Conservation (phyloP, 176 grass and related monocot genomes). For the Microstegium vimineum region DNA sequence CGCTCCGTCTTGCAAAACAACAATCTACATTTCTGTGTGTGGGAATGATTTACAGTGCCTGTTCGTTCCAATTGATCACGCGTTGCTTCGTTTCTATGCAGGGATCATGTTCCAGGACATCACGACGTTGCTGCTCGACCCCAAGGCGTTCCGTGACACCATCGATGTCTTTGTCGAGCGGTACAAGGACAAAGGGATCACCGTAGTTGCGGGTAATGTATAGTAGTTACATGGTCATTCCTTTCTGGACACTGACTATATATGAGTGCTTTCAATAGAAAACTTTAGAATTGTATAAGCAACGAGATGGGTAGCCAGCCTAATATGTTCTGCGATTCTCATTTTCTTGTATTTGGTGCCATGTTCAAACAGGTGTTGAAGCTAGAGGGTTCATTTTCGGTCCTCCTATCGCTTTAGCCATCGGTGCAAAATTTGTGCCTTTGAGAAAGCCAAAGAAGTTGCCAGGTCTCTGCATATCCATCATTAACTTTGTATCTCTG, state of each 20-base stretch:
- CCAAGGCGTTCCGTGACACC: slow-evolving; percentile 67
- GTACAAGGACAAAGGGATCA: slow-evolving; percentile 74
- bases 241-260: too few relatives aligned
- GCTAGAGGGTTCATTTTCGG: slow-evolving; percentile 99
- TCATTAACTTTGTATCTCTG: background rate
- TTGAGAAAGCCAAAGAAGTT: slow-evolving; percentile 94
- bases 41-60: too few relatives aligned
- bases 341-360: background rate
- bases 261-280: too few relatives aligned
- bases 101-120: slow-evolving; percentile 97
- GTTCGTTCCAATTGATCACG: background rate
- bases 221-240: background rate
- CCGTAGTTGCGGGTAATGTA: slow-evolving; percentile 71
- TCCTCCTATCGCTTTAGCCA: slow-evolving; percentile 86
- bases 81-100: background rate
- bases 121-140: slow-evolving; percentile 86
- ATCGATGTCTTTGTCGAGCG: slow-evolving; percentile 91
- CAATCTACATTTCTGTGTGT: background rate
- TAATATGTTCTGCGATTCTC: background rate
- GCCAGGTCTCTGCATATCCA: slow-evolving; percentile 55
- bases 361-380: slow-evolving; percentile 69
- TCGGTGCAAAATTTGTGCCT: slow-evolving; percentile 97
- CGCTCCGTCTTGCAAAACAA: background rate
- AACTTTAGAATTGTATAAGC: too few relatives aligned
- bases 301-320: background rate